Percentiles rank a stretch among this genome's conserved stretches.
These are phyloP conservation scores for Colletotrichum sp. DNA, from an alignment of 2,329 filamentous ascomycete species.

Conservation along the genomic window DNA sequence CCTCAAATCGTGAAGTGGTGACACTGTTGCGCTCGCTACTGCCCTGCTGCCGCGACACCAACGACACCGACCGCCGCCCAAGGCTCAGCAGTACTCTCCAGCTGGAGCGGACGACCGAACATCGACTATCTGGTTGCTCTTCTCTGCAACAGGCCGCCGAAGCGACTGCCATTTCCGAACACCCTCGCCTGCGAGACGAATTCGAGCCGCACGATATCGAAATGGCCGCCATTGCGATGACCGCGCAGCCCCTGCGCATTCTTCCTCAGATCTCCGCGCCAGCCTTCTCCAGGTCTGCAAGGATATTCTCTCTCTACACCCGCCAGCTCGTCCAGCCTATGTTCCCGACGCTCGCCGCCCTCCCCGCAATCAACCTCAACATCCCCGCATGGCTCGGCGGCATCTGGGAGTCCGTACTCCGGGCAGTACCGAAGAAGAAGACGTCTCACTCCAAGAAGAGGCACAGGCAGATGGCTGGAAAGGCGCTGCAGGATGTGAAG, in stretches of 20 bases:
- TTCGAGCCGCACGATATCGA: constrained; percentile 24
- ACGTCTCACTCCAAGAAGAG: constrained; percentile 96
- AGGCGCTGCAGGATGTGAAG: constrained; percentile 90
- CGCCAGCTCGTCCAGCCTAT: constrained; percentile 51
- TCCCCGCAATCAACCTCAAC: constrained; percentile 64
- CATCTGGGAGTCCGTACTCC: constrained; percentile 91
- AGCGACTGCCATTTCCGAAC: background rate
- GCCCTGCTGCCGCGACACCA: background rate
- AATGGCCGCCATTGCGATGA: constrained; percentile 47
- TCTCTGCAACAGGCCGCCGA: background rate
- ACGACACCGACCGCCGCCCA: background rate
- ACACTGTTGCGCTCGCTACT: background rate
- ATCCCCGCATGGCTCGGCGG: constrained; percentile 71
- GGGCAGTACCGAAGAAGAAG: constrained; percentile 98
- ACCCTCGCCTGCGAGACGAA: background rate
- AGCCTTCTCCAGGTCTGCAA: constrained; percentile 43
- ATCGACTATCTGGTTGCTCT: too few species aligned
- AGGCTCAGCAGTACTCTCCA: background rate
- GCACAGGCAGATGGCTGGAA: constrained; percentile 92
- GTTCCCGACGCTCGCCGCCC: constrained; percentile 59
- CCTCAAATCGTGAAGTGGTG: background rate
- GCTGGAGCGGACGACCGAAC: background rate
- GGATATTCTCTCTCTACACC: constrained; percentile 48
- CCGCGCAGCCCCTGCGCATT: constrained; percentile 19
- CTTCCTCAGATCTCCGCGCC: constrained; percentile 58